These are phyloP conservation scores for Plicaturopsis crispa DNA, from an alignment of 768 basidiomycete genomes.

Conservation along the genomic window DNA sequence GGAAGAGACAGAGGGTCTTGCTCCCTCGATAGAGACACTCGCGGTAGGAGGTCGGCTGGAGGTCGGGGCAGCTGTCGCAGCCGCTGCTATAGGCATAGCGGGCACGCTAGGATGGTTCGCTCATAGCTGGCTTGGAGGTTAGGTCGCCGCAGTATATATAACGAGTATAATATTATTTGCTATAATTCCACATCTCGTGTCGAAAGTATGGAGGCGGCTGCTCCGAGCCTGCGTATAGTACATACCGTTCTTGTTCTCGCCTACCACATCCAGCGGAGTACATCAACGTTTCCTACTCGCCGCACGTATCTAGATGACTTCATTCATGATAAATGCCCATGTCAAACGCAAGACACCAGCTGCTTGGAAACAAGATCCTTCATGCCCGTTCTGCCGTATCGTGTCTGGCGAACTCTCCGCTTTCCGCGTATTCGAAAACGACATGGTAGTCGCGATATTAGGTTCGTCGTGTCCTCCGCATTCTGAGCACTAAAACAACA, in stretches of 20 bases:
- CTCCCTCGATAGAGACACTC: no score
- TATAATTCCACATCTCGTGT: no score
- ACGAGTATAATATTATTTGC: no score
- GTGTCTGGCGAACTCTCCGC: conserved; percentile 40
- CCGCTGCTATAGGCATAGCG: conserved; percentile 13
- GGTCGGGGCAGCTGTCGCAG: conserved; percentile 14
- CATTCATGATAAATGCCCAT: conserved; percentile 64
- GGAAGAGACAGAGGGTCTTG: no score
- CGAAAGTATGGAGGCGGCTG: no score
- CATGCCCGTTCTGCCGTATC: conserved; percentile 63
- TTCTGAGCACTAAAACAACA: conserved; percentile 2
- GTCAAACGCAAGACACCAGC: conserved; percentile 33
- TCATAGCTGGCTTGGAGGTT: conserved; percentile 19
- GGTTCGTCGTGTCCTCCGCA: conserved; percentile 26
- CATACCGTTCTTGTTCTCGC: no score
- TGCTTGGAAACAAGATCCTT: conserved; percentile 41
- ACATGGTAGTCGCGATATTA: conserved; percentile 57
- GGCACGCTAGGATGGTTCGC: conserved; percentile 19
- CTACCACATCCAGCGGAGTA: no score
- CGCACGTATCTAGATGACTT: no score
- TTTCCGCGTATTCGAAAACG: conserved; percentile 50
- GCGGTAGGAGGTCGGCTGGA: conserved; percentile 8
- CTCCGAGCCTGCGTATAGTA: no score
- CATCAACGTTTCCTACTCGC: no score
- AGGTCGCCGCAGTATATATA: no score